phyloP scores from a whole-genome alignment of 73 alveolate genomes.

The Uronychia setigera region DNA sequence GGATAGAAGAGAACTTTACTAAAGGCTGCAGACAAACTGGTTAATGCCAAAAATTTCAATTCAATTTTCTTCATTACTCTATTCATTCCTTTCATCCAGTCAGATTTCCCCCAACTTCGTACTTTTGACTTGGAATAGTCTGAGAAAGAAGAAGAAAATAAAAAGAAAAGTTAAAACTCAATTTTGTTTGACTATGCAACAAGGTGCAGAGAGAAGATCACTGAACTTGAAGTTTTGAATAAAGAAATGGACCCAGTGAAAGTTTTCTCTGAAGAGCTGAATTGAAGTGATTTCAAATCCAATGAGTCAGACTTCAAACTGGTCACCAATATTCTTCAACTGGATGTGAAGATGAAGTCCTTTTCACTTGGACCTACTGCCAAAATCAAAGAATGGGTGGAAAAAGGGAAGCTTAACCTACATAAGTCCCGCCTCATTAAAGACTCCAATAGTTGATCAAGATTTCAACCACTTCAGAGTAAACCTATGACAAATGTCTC shows the following conservation, averaged over 20 bases:
- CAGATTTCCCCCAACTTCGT: constrained; percentile 21
- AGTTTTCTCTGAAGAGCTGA: not conserved
- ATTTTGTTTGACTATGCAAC: not conserved
- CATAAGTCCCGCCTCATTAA: not conserved
- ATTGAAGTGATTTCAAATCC: not conserved
- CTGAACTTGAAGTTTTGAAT: not conserved
- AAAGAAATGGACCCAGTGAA: not conserved
- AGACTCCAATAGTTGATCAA: not conserved
- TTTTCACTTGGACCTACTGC: not conserved
- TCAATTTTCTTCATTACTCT: constrained; percentile 35
- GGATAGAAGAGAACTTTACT: not conserved
- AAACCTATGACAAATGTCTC: not conserved
- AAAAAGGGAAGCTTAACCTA: not conserved
- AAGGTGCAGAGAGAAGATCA: not conserved
- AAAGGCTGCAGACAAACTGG: not conserved
- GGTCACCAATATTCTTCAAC: not conserved
- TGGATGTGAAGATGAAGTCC: not conserved
- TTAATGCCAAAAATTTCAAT: constrained; percentile 22
- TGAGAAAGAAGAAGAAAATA: not conserved
- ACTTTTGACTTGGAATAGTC: not conserved
- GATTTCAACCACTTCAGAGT: not conserved
- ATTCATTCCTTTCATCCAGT: constrained; percentile 45
- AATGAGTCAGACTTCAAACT: not conserved
- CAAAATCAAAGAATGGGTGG: not conserved
- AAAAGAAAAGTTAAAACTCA: not conserved